phyloP scores from a whole-genome alignment of 1,284 basidiomycete genomes.

The Hortiboletus rubellus region DNA sequence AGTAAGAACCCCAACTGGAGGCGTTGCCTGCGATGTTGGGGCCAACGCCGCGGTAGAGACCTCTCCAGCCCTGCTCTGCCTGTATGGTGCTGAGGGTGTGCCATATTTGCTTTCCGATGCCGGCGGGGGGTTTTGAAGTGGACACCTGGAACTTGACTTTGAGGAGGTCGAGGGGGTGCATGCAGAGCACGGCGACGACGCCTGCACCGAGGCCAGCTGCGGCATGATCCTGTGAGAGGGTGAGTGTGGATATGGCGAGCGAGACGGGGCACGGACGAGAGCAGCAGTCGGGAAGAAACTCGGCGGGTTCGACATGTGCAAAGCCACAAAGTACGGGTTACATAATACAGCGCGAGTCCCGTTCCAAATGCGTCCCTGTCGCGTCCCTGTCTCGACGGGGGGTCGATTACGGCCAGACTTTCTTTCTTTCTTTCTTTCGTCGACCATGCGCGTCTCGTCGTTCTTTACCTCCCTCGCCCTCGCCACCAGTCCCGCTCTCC shows the following conservation, averaged over 20 bases:
- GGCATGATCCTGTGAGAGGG: constrained; percentile 77
- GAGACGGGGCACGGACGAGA: constrained; percentile 43
- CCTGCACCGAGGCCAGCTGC: constrained; percentile 93
- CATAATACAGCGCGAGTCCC: not conserved
- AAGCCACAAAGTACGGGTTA: constrained; percentile 9
- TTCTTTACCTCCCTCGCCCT: constrained; percentile 2
- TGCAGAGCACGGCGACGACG: constrained; percentile 88
- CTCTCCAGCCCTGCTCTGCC: constrained; percentile 74
- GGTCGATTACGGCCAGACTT: too few species aligned
- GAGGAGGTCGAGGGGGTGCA: constrained; percentile 97
- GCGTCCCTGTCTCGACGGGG: not conserved
- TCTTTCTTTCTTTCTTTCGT: not conserved
- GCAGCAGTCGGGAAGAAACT: constrained; percentile 76
- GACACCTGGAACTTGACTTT: constrained; percentile 96
- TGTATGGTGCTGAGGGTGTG: constrained; percentile 75
- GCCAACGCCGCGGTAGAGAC: constrained; percentile 88
- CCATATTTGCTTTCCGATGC: constrained; percentile 80
- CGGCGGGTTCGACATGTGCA: constrained; percentile 38
- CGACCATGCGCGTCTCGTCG: constrained; percentile 17
- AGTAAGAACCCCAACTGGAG: constrained; percentile 97
- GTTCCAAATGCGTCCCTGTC: not conserved
- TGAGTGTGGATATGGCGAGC: not conserved
- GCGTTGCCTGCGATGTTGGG: constrained; percentile 96
- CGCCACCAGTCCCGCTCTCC: constrained; percentile 1
- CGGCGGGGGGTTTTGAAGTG: constrained; percentile 60